phyloP scores from a whole-genome alignment of 768 basidiomycete species.

The Termitomyces sp. region DNA sequence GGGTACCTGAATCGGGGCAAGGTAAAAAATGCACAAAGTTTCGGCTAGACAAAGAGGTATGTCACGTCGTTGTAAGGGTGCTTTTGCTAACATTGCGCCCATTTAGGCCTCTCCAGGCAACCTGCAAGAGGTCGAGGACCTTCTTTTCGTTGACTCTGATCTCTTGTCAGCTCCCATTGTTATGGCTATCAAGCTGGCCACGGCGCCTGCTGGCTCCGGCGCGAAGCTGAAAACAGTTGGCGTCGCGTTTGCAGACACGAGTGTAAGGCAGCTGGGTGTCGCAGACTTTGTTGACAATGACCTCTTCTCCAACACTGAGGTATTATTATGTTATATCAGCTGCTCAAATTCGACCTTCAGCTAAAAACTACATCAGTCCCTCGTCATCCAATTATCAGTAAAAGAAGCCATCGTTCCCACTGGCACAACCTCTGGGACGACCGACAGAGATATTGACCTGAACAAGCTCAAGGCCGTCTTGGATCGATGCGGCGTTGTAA shows the following conservation, averaged over 20 bases:
- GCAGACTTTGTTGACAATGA: slow-evolving; percentile 94
- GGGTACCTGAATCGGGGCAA: slow-evolving; percentile 65
- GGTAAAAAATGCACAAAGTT: slow-evolving; percentile 76
- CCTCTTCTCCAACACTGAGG: slow-evolving; percentile 92
- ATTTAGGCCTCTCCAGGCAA: slow-evolving; percentile 57
- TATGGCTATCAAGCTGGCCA: slow-evolving; percentile 78
- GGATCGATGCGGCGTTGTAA: slow-evolving; percentile 85
- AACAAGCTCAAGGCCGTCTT: slow-evolving; percentile 81
- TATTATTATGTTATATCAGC: slow-evolving; percentile 38
- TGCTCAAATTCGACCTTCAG: background rate
- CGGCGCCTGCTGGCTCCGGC: slow-evolving; percentile 42
- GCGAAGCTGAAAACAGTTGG: slow-evolving; percentile 73
- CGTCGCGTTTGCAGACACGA: slow-evolving; percentile 89
- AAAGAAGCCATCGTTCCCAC: slow-evolving; percentile 88
- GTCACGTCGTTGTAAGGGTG: background rate
- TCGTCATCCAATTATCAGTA: slow-evolving; percentile 94
- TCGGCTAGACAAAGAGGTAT: slow-evolving; percentile 74
- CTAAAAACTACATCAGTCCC: slow-evolving; percentile 49
- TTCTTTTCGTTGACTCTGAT: slow-evolving; percentile 80
- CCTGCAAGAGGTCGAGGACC: slow-evolving; percentile 68
- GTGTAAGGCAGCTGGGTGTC: slow-evolving; percentile 77
- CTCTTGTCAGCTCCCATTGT: slow-evolving; percentile 81
- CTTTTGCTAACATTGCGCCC: background rate
- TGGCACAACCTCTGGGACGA: slow-evolving; percentile 64
- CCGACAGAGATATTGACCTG: slow-evolving; percentile 82